phyloP scores from a whole-genome alignment of 768 basidiomycete genomes.

The Amylocystis lapponica region DNA sequence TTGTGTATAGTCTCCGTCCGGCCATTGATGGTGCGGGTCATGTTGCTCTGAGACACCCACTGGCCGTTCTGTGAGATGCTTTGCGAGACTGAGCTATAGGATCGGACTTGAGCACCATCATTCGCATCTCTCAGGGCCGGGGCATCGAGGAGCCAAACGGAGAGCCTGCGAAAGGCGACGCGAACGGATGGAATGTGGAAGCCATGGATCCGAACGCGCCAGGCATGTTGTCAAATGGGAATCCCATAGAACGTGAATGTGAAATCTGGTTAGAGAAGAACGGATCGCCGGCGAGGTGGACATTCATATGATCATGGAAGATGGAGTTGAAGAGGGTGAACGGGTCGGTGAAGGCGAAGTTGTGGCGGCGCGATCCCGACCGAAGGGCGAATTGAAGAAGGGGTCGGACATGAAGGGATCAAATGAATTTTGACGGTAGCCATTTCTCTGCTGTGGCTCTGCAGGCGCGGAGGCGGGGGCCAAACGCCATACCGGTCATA shows the following conservation, averaged over 20 bases:
- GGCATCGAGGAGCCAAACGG: conserved; percentile 13
- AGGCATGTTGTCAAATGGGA: too few species aligned
- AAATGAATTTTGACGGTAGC: conserved; percentile 3
- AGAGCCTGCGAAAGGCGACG: background rate
- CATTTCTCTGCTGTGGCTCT: conserved; percentile 4
- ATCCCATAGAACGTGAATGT: too few species aligned
- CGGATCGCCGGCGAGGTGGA: conserved; percentile 24
- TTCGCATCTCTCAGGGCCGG: too few species aligned
- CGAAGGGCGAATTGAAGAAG: conserved; percentile 33
- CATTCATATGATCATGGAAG: conserved; percentile 44
- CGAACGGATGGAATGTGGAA: too few species aligned
- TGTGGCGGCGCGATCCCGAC: conserved; percentile 8
- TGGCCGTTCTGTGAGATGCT: conserved; percentile 34
- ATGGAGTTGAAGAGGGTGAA: conserved; percentile 70
- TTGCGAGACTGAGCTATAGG: conserved; percentile 24
- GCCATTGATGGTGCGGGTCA: conserved; percentile 59
- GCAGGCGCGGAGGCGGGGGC: conserved; percentile 49
- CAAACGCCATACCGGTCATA: conserved; percentile 72
- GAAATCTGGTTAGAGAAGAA: conserved; percentile 28
- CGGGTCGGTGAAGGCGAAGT: conserved; percentile 63
- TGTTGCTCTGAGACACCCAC: conserved; percentile 46
- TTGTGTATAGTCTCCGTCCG: conserved; percentile 53
- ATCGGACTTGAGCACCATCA: conserved; percentile 7
- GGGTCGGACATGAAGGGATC: conserved; percentile 37
- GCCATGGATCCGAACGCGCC: too few species aligned